Evolutionary conservation across 495 filamentous ascomycete genomes (phyloP), one percentile per base, ranked within the genome.

Genomic region (Aspergillus olivimuriae): DNA sequence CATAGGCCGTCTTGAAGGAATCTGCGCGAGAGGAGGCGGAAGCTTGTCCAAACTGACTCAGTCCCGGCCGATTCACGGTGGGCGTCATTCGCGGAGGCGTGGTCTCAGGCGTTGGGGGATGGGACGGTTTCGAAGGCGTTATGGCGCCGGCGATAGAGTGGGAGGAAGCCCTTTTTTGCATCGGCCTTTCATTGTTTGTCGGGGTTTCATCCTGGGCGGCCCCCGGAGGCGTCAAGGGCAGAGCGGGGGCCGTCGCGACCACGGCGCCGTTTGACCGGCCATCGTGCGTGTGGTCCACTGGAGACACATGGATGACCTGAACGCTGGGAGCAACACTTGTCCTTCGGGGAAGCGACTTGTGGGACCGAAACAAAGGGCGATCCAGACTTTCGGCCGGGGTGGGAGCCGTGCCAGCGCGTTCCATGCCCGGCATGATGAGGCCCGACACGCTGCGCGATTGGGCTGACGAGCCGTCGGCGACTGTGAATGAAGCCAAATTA

Each of bases 1-100:
- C 86, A 17, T 64, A 71, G 10, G 86, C 85, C 0, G 86, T 90
- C 45, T 69, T 78, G 52, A 87, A 90, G 3, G 85, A 89, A 21
- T 87, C 81, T 16, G 80, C 70, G 14, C 80, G 76, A 33, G 82
- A 72, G 3, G 72, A 73, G 11, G 56, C 61, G 4, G 69, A 66
- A 4, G 58, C 47, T 32, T 65, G 55, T 9, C 57, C 52, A 17
- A 58, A 53, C 9, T 59, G 55, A 32, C 50, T 55, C 18, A 63
- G 46, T 6, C 73, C 72, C 11, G 69, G 69, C 28, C 73, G 53
- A 24, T 33, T 56, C 40, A 65, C 77, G 9, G 64, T 60, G 8
- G 64, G 57, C 15, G 63, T 55, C 42, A 62, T 67, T 39, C 73
- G 75, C 28, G 86, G 83, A 43, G 84, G 84, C 15, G 83, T 86